phyloP scores from a whole-genome alignment of 768 basidiomycete species.

The Leccinum subgranulosum region DNA sequence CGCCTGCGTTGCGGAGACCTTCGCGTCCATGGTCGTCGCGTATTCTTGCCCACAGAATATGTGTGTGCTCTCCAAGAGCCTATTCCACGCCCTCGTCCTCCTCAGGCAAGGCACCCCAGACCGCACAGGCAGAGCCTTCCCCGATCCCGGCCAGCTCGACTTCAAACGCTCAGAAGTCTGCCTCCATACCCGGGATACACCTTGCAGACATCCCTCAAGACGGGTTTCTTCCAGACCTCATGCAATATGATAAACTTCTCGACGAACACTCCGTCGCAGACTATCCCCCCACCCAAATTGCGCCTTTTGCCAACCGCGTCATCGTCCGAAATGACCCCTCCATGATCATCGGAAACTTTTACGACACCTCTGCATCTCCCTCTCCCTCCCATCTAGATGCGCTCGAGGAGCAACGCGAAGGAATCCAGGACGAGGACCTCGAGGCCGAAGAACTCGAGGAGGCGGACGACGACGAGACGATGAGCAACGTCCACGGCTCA shows the following conservation, averaged over 20 bases:
- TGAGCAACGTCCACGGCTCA: conserved; percentile 10
- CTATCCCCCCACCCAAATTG: conserved; percentile 50
- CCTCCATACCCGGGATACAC: conserved; percentile 9
- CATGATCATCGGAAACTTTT: conserved; percentile 47
- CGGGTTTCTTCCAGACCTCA: conserved; percentile 53
- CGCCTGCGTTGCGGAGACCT: conserved; percentile 11
- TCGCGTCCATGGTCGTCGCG: conserved; percentile 3
- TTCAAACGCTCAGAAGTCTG: neutral
- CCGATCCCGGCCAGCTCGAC: conserved; percentile 1
- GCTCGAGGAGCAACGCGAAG: conserved; percentile 8
- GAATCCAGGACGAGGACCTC: conserved; percentile 2
- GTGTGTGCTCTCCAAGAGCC: conserved; percentile 3
- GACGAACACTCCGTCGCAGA: conserved; percentile 57
- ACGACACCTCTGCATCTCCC: conserved; percentile 15
- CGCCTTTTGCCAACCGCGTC: conserved; percentile 58
- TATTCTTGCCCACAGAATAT: neutral
- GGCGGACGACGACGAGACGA: conserved; percentile 19
- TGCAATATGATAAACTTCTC: conserved; percentile 57
- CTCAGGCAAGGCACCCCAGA: conserved; percentile 2
- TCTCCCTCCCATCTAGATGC: neutral
- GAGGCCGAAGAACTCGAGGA: conserved; percentile 16
- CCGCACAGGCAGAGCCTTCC: conserved; percentile 1
- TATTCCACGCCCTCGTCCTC: conserved; percentile 16
- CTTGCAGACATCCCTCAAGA: conserved; percentile 24
- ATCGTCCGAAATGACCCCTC: conserved; percentile 70